These are phyloP conservation scores for Alectoria sarmentosa DNA, from an alignment of 495 filamentous ascomycete genomes.

Conservation along the genomic window DNA sequence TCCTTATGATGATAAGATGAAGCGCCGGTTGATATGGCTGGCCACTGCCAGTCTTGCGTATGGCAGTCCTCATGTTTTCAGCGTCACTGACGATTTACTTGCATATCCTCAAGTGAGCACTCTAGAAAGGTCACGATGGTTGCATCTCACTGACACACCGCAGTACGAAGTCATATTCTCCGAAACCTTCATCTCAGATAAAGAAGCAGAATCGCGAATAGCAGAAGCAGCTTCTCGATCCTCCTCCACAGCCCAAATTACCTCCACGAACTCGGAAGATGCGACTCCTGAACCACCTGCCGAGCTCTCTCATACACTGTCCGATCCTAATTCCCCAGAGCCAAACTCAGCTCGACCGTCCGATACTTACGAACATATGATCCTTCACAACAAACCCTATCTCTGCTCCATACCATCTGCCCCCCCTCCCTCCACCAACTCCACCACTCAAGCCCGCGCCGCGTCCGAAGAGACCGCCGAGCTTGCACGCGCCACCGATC, in stretches of 20 bases:
- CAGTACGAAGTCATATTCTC: conserved; percentile 81
- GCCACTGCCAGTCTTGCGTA: conserved; percentile 35
- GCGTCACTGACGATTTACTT: conserved; percentile 82
- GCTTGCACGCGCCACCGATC: conserved; percentile 70
- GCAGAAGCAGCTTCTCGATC: conserved; percentile 16
- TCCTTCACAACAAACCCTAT: conserved; percentile 60
- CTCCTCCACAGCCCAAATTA: conserved; percentile 34
- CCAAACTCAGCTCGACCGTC: conserved; percentile 17
- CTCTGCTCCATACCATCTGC: conserved; percentile 82
- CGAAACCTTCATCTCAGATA: conserved; percentile 63
- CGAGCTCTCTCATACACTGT: conserved; percentile 19
- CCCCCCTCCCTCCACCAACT: conserved; percentile 45
- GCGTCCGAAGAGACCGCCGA: conserved; percentile 77
- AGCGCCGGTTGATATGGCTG: conserved; percentile 26
- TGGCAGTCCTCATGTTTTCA: conserved; percentile 57
- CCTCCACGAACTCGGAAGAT: conserved; percentile 29
- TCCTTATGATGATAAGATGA: conserved; percentile 21
- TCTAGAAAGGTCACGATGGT: neutral
- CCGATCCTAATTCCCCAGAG: conserved; percentile 19
- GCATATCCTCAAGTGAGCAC: conserved; percentile 76
- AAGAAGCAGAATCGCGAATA: conserved; percentile 56
- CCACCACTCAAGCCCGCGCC: conserved; percentile 48
- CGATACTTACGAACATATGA: conserved; percentile 66
- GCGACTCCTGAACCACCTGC: conserved; percentile 20
- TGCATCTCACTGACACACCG: neutral